phyloP scores from a whole-genome alignment of 2,329 filamentous ascomycete genomes.

The Paecilomyces sp. region DNA sequence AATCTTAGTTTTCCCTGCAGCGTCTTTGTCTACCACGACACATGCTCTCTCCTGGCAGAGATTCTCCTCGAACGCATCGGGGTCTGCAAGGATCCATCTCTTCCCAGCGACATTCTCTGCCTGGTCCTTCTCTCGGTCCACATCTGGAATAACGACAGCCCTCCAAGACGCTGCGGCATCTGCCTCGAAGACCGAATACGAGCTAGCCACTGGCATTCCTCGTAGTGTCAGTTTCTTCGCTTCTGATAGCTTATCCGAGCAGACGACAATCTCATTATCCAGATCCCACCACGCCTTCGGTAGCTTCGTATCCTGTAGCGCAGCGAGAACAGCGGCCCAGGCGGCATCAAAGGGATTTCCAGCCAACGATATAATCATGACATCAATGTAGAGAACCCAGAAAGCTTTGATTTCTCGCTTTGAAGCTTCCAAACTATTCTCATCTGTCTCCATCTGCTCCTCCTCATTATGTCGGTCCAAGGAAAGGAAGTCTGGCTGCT shows the following conservation, averaged over 20 bases:
- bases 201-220: constrained; percentile 67
- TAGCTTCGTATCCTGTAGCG: constrained; percentile 68
- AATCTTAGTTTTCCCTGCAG: constrained; percentile 44
- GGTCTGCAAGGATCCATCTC: constrained; percentile 75
- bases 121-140: constrained; percentile 20
- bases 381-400: constrained; percentile 91
- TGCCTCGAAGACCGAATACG: constrained; percentile 70
- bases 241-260: constrained; percentile 53
- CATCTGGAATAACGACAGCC: constrained; percentile 26
- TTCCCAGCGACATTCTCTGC: constrained; percentile 40
- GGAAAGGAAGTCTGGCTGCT: constrained; percentile 34
- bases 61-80: constrained; percentile 82
- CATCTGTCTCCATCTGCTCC: constrained; percentile 40
- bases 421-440: constrained; percentile 19
- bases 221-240: constrained; percentile 53
- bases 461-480: constrained; percentile 29
- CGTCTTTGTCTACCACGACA: constrained; percentile 61
- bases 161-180: constrained; percentile 35
- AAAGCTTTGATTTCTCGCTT: constrained; percentile 65
- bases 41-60: constrained; percentile 78
- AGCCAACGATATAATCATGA: constrained; percentile 90
- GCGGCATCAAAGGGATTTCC: constrained; percentile 88
- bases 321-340: constrained; percentile 77
- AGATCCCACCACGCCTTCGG: constrained; percentile 77
- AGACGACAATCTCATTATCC: constrained; percentile 72